Base-by-base conservation (phyloP, 441 rosid species). In the Jatropha multifida region DNA sequence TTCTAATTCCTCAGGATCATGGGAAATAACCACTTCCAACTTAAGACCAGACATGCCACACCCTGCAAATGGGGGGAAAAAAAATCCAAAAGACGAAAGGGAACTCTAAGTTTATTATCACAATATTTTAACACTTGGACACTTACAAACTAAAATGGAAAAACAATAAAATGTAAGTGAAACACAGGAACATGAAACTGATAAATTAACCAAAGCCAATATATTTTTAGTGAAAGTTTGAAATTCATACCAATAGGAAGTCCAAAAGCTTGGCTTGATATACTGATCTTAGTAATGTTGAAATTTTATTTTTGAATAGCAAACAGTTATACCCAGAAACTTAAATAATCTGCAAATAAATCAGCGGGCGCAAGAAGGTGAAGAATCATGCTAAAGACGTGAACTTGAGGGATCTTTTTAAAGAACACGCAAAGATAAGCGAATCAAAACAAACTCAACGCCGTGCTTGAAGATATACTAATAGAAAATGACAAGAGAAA, bases 391-490 rank as follows among this genome's bases (percentile, higher is more conserved):
- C 12, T 64, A 44, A 80, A 41, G 72, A 67, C 64, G 81, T 70
- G 79, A 79, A 58, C 27, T 42, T 61, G 46, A 26, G 5, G 54
- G 18, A 78, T 26, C 83, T 79, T 87, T 88, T 88, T 77, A 60
- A 68, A 75, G 68, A 67, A 75, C 88, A 94, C 92, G 92, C 93
- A 89, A 93, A 86, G 90, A 84, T 82, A 71, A 69, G 32, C 5
- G 27, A 69, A 69, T 8, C 61, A 18, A 27, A 69, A 17, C 72
- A 32, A 69, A 67, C 3, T 23, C 27, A 13, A 46, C 14, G 26
- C 18, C n/a, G 32, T 58, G 32, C 9, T 58, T 23, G 55, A 51
- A 44, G 20, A 42, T 48, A 26, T 26, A 68, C 5, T 32, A 12
- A 32, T 4, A 44, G 20, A 26, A 41, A 65, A 5, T 2, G 3